These are phyloP conservation scores for Hordeum marinum DNA, from an alignment of 176 grass and related monocot species.

Conservation along the genomic window DNA sequence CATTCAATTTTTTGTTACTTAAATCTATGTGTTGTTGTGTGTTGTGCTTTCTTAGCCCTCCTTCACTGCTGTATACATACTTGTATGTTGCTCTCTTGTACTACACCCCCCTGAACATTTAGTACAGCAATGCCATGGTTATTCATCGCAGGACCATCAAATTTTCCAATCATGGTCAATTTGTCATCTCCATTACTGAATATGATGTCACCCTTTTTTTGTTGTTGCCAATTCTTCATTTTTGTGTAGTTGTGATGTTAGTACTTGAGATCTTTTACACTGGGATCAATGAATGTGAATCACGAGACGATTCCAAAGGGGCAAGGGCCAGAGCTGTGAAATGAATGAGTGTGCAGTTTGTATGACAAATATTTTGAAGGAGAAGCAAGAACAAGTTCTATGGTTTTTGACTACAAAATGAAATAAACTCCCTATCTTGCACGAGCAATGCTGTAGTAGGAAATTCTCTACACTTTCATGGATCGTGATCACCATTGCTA, in stretches of 20 bases:
- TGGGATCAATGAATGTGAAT: background rate
- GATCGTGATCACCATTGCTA: background rate
- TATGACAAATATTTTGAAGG: background rate
- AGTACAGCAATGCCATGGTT: background rate
- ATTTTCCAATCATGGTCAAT: background rate
- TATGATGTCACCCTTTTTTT: background rate
- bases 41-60: conserved; percentile 34
- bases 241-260: background rate
- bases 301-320: background rate
- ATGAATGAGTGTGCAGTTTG: background rate
- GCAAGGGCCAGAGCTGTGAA: background rate
- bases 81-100: conserved; percentile 2
- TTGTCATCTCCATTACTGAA: background rate
- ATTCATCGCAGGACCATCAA: background rate
- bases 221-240: background rate
- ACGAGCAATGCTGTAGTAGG: background rate
- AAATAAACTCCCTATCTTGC: background rate
- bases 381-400: background rate
- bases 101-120: background rate
- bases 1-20: conserved; percentile 9
- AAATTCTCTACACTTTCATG: background rate
- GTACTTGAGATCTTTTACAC: background rate
- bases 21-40: conserved; percentile 30
- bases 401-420: background rate
- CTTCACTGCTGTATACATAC: conserved; percentile 24